Percentiles rank a stretch among this genome's conserved stretches.
Evolutionary conservation across 2,329 filamentous ascomycete genomes (phyloP).

Genomic region (Venturiaceae sp.): DNA sequence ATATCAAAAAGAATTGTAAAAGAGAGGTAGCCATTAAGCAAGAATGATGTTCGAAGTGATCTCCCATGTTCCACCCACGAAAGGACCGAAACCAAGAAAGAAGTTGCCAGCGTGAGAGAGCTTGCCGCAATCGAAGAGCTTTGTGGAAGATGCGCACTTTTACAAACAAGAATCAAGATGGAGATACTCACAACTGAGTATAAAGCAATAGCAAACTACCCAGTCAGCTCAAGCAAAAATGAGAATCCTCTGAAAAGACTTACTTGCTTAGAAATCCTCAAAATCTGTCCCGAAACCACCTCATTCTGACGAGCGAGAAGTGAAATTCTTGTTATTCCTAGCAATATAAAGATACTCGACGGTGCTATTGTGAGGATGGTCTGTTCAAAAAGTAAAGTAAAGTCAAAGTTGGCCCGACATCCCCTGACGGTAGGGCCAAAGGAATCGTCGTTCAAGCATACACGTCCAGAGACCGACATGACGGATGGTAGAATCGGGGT

Average conservation of each 20-base stretch:
- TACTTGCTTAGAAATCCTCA: neutral
- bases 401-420: conserved; percentile 41
- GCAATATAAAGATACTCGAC: neutral
- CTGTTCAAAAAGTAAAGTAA: conserved; percentile 40
- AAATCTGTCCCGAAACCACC: neutral
- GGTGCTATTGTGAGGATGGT: conserved; percentile 38
- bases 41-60: conserved; percentile 34
- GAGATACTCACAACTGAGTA: neutral
- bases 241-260: neutral
- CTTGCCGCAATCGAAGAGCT: conserved; percentile 18
- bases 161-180: neutral
- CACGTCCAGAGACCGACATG: too few species aligned
- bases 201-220: neutral
- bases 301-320: neutral
- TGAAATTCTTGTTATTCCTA: neutral
- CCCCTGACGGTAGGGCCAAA: conserved; percentile 35
- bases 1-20: conserved; percentile 35
- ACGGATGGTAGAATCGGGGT: too few species aligned
- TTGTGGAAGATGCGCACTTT: neutral
- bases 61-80: conserved; percentile 39
- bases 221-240: neutral
- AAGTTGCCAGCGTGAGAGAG: conserved; percentile 17
- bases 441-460: conserved; percentile 8
- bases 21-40: conserved; percentile 38
- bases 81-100: conserved; percentile 24